Conservation (phyloP, 768 basidiomycete species). For the Collybiopsis luxurians region DNA sequence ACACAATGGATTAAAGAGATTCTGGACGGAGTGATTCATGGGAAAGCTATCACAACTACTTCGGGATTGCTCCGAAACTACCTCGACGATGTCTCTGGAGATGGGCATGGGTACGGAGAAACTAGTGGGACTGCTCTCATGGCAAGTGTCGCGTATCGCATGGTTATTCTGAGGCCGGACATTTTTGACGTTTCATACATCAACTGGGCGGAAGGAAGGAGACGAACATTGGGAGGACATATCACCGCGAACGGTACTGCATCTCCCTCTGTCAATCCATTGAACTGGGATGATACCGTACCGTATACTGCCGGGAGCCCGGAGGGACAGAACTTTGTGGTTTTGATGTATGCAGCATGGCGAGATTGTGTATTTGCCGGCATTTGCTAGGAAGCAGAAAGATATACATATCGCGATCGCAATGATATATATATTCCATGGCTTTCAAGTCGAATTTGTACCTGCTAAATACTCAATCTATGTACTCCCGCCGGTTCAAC, state of each 20-base stretch:
- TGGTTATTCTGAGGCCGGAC: constrained; percentile 21
- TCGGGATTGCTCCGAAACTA: constrained; percentile 42
- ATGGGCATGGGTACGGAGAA: constrained; percentile 39
- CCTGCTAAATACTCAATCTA: too few relatives aligned
- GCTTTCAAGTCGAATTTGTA: too few relatives aligned
- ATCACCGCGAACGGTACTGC: constrained; percentile 28
- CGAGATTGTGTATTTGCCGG: constrained; percentile 34
- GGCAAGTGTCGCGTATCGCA: constrained; percentile 35
- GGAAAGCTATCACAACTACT: constrained; percentile 14
- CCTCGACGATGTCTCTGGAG: constrained; percentile 23
- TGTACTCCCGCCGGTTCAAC: not conserved
- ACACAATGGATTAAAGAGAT: constrained; percentile 43
- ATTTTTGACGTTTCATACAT: constrained; percentile 25
- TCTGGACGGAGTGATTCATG: constrained; percentile 33
- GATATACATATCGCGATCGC: too few relatives aligned
- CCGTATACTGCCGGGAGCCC: constrained; percentile 37
- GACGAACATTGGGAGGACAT: constrained; percentile 20
- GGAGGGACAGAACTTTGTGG: constrained; percentile 39
- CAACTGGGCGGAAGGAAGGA: constrained; percentile 34
- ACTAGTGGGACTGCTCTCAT: constrained; percentile 40
- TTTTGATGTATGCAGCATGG: constrained; percentile 39
- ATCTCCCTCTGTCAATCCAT: constrained; percentile 37
- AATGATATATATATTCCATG: too few relatives aligned
- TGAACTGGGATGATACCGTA: constrained; percentile 32
- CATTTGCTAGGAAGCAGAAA: not conserved